Evolutionary conservation across 1,284 basidiomycete species (phyloP).

Genomic region (Coriolopsis trogii): DNA sequence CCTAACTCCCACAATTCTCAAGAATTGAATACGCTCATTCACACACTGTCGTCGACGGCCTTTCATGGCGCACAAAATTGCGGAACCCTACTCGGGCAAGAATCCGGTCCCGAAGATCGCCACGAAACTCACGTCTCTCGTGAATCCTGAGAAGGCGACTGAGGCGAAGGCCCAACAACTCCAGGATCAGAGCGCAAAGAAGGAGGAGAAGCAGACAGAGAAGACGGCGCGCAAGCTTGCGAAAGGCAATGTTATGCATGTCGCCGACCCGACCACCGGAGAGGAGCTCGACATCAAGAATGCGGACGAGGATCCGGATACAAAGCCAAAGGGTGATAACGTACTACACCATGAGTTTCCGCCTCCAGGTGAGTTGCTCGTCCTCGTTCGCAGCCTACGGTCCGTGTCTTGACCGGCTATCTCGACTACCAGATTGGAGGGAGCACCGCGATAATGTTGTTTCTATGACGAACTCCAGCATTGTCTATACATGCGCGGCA

Average conservation of each 20-base stretch:
- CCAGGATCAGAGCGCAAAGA: slow-evolving; percentile 28
- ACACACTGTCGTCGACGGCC: background rate
- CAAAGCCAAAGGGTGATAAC: slow-evolving; percentile 31
- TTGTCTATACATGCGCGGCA: slow-evolving; percentile 29
- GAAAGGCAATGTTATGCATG: slow-evolving; percentile 34
- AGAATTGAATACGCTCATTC: background rate
- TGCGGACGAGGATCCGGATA: slow-evolving; percentile 33
- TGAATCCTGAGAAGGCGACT: slow-evolving; percentile 34
- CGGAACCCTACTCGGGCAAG: slow-evolving; percentile 39
- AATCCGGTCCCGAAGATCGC: slow-evolving; percentile 37
- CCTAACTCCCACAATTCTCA: background rate
- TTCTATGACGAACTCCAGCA: slow-evolving; percentile 24
- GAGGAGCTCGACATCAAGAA: slow-evolving; percentile 36
- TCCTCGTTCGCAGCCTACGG: background rate
- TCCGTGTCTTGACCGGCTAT: background rate
- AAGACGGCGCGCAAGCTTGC: slow-evolving; percentile 29
- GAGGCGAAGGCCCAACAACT: slow-evolving; percentile 36
- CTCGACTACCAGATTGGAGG: slow-evolving; percentile 30
- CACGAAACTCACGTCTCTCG: slow-evolving; percentile 34
- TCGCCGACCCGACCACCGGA: slow-evolving; percentile 35
- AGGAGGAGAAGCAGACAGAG: slow-evolving; percentile 34
- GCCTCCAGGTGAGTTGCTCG: slow-evolving; percentile 30
- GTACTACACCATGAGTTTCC: slow-evolving; percentile 35
- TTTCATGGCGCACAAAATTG: slow-evolving; percentile 32
- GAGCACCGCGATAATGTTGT: slow-evolving; percentile 31